phyloP scores from a whole-genome alignment of 208 protist species.

The Acanthamoeba rhysodes region DNA sequence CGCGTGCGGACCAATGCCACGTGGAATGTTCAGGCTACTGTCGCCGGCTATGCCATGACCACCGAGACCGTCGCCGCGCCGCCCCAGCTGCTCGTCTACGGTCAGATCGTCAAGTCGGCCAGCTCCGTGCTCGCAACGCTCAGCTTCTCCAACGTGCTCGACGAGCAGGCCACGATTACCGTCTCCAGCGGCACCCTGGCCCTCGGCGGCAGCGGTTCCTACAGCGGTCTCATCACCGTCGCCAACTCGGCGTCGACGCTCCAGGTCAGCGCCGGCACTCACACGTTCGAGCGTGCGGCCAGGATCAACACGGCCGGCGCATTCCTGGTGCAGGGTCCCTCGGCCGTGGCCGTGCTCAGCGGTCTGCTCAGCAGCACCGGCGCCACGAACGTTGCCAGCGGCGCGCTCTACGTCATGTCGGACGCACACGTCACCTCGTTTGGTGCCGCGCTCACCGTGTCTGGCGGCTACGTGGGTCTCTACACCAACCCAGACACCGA shows the following conservation, averaged over 20 bases:
- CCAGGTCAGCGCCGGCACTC: constrained; percentile 8
- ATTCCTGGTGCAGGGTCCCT: background rate
- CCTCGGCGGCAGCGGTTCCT: constrained; percentile 21
- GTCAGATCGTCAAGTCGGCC: constrained; percentile 45
- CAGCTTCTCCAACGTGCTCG: constrained; percentile 51
- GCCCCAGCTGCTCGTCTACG: constrained; percentile 7
- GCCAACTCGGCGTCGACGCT: background rate
- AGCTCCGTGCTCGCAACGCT: constrained; percentile 3
- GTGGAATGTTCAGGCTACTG: background rate
- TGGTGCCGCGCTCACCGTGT: constrained; percentile 2
- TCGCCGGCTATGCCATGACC: constrained; percentile 4
- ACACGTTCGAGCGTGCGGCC: background rate
- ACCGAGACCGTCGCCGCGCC: background rate
- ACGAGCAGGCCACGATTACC: constrained; percentile 22
- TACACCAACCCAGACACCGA: constrained; percentile 35
- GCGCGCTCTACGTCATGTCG: constrained; percentile 59
- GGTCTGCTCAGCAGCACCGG: constrained; percentile 2
- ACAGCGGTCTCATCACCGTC: background rate
- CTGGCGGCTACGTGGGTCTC: constrained; percentile 21
- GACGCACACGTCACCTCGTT: constrained; percentile 50
- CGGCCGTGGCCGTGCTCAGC: background rate
- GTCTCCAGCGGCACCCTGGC: background rate
- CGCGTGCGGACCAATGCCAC: constrained; percentile 34
- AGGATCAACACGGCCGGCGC: background rate
- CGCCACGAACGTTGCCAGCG: constrained; percentile 27